phyloP scores from a whole-genome alignment of 2,329 filamentous ascomycete genomes.

The Coniochaeta hoffmannii region DNA sequence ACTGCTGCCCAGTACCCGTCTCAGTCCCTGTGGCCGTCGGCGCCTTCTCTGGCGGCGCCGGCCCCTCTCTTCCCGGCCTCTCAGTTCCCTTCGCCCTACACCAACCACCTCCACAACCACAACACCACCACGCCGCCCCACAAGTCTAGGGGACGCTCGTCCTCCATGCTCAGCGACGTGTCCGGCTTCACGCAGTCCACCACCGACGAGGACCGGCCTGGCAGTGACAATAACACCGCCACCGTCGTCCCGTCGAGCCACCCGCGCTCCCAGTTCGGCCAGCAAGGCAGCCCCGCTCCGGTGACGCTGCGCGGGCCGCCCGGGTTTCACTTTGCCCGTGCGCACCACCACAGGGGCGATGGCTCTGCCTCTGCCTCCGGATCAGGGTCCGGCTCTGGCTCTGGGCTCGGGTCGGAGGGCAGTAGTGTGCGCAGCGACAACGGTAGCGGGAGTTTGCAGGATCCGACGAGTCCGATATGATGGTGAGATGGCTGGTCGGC shows the following conservation, averaged over 20 bases:
- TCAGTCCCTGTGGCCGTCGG: constrained; percentile 27
- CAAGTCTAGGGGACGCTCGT: constrained; percentile 50
- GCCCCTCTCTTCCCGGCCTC: constrained; percentile 17
- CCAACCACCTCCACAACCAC: constrained; percentile 8
- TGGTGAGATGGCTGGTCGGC: too few species aligned
- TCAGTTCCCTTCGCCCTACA: constrained; percentile 11
- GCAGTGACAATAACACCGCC: constrained; percentile 16
- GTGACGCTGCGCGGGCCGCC: constrained; percentile 14
- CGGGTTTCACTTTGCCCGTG: constrained; percentile 11
- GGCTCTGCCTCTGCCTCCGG: constrained; percentile 10
- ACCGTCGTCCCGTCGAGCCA: constrained; percentile 6
- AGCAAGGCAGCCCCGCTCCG: constrained; percentile 6
- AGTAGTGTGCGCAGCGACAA: constrained; percentile 33
- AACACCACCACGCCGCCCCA: constrained; percentile 12
- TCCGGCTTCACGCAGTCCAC: constrained; percentile 61
- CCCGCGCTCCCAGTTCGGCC: constrained; percentile 1
- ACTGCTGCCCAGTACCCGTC: constrained; percentile 27
- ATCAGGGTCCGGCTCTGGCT: constrained; percentile 16
- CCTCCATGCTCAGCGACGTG: constrained; percentile 59
- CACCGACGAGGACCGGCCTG: constrained; percentile 37
- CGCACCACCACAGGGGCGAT: constrained; percentile 11
- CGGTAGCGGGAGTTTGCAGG: constrained; percentile 42
- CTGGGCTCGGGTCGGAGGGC: constrained; percentile 18
- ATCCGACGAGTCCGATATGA: constrained; percentile 42
- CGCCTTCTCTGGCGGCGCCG: constrained; percentile 20